Evolutionary conservation across 495 filamentous ascomycete genomes (phyloP).

Genomic region (Neurospora sp.): DNA sequence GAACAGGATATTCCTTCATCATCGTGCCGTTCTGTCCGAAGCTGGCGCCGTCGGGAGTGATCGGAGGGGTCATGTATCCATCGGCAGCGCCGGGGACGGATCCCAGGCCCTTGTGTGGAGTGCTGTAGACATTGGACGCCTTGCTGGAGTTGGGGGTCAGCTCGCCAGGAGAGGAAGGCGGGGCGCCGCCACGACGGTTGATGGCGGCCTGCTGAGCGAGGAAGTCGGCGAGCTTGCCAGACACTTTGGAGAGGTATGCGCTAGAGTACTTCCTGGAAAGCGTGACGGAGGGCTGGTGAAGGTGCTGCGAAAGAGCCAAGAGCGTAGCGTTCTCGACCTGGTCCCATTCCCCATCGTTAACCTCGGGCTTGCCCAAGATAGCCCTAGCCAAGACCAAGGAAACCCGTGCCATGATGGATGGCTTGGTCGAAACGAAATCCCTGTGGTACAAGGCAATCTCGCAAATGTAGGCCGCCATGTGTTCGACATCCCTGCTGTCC

Average conservation of each 20-base stretch:
- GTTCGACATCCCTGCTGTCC: conserved; percentile 80
- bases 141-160: conserved; percentile 34
- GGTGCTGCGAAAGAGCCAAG: conserved; percentile 73
- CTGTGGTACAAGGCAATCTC: conserved; percentile 93
- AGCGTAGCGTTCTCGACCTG: conserved; percentile 68
- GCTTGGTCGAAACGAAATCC: conserved; percentile 84
- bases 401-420: conserved; percentile 81
- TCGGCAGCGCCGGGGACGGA: conserved; percentile 53
- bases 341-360: conserved; percentile 68
- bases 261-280: conserved; percentile 82
- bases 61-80: conserved; percentile 88
- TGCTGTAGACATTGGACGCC: conserved; percentile 53
- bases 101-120: conserved; percentile 72
- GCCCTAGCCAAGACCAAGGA: conserved; percentile 77
- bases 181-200: conserved; percentile 41
- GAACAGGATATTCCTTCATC: conserved; percentile 36
- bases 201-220: conserved; percentile 72
- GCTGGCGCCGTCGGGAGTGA: conserved; percentile 77
- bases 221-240: conserved; percentile 74
- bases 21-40: conserved; percentile 38
- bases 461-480: conserved; percentile 86
- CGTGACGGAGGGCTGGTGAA: conserved; percentile 78
- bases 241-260: conserved; percentile 69
- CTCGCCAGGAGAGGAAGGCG: conserved; percentile 62
- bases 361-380: conserved; percentile 71